phyloP scores from a whole-genome alignment of 2,329 filamentous ascomycete genomes.

The Annulohypoxylon truncatum region DNA sequence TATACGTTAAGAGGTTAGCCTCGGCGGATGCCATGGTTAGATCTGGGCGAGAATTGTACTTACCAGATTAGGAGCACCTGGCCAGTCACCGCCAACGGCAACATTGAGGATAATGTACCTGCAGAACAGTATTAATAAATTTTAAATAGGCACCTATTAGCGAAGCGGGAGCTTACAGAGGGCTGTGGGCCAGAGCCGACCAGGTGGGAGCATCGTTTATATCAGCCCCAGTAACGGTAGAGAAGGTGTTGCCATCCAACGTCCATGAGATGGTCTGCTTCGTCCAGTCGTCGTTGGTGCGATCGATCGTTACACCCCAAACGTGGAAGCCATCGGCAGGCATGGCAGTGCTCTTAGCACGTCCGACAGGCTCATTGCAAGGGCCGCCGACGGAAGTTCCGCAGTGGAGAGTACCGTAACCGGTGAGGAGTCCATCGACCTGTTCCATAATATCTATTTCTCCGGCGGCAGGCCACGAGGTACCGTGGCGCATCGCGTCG shows the following conservation, averaged over 20 bases:
- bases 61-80: slow-evolving; percentile 47
- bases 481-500: slow-evolving; percentile 60
- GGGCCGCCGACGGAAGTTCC: slow-evolving; percentile 57
- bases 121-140: slow-evolving; percentile 12
- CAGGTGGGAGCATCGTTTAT: slow-evolving; percentile 61
- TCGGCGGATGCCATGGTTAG: not conserved
- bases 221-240: slow-evolving; percentile 57
- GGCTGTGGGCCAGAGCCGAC: slow-evolving; percentile 61
- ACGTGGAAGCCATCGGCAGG: slow-evolving; percentile 59
- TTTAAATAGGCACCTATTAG: not conserved
- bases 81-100: slow-evolving; percentile 65
- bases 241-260: slow-evolving; percentile 58
- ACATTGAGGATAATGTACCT: slow-evolving; percentile 65
- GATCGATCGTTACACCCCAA: slow-evolving; percentile 63
- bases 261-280: slow-evolving; percentile 65
- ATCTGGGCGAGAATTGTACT: slow-evolving; percentile 23
- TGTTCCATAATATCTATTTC: slow-evolving; percentile 70
- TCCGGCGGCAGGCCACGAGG: slow-evolving; percentile 63
- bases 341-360: slow-evolving; percentile 52
- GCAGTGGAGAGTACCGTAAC: slow-evolving; percentile 65
- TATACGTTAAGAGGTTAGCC: slow-evolving; percentile 32
- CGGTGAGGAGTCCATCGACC: slow-evolving; percentile 61
- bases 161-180: slow-evolving; percentile 51
- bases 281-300: slow-evolving; percentile 58
- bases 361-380: slow-evolving; percentile 64